phyloP scores from a whole-genome alignment of 257 asterid species.

The Solanum bulbocastanum region DNA sequence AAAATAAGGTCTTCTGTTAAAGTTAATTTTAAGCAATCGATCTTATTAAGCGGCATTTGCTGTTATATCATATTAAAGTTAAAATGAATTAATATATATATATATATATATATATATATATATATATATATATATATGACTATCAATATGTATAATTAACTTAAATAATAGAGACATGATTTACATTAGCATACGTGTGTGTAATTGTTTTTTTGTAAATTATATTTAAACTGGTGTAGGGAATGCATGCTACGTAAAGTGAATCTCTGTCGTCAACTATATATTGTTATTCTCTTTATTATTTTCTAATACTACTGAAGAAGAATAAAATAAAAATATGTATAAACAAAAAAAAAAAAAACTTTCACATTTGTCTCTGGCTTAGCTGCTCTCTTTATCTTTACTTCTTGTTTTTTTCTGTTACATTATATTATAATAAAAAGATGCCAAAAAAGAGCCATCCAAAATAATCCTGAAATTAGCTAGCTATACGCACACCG shows the following conservation, averaged over 20 bases:
- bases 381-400: neutral
- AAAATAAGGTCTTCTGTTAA: too few species aligned
- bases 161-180: neutral
- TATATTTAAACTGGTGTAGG: conserved; percentile 1
- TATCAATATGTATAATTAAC: neutral
- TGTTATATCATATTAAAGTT: neutral
- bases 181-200: neutral
- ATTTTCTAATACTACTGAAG: neutral
- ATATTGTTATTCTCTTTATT: neutral
- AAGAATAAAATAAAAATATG: neutral
- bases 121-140: neutral
- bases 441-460: neutral
- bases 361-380: conserved; percentile 10
- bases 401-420: neutral
- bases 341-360: neutral
- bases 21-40: too few species aligned
- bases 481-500: neutral
- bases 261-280: conserved; percentile 15
- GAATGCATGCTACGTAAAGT: conserved; percentile 28
- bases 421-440: neutral
- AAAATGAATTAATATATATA: neutral
- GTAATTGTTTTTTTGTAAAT: neutral
- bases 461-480: neutral
- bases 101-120: too few species aligned
- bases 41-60: too few species aligned